Evolutionary conservation across 2,329 filamentous ascomycete species (phyloP).

Genomic region (Epichloe amarillans): DNA sequence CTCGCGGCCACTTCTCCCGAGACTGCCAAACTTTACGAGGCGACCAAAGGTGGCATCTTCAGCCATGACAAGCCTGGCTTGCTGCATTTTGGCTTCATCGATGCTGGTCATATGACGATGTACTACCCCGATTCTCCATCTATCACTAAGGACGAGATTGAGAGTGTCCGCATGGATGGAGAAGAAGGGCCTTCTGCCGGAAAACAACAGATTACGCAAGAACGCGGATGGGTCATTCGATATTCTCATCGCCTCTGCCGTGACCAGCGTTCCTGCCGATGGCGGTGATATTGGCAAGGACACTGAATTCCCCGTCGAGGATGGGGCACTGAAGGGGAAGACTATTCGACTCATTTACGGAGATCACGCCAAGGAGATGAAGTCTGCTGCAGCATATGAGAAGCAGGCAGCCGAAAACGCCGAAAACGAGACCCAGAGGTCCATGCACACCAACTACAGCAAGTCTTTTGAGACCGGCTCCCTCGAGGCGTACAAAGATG

Average conservation of each 20-base stretch:
- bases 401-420: constrained; percentile 55
- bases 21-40: constrained; percentile 50
- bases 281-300: constrained; percentile 59
- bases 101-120: constrained; percentile 63
- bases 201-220: constrained; percentile 68
- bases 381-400: constrained; percentile 50
- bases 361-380: constrained; percentile 61
- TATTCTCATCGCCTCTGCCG: constrained; percentile 59
- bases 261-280: constrained; percentile 41
- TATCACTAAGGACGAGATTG: constrained; percentile 65
- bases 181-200: constrained; percentile 55
- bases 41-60: constrained; percentile 60
- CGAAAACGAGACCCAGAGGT: constrained; percentile 60
- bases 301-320: constrained; percentile 44
- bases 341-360: constrained; percentile 61
- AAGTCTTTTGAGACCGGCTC: constrained; percentile 65
- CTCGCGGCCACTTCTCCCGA: constrained; percentile 48
- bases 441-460: constrained; percentile 62
- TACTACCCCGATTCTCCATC: constrained; percentile 67
- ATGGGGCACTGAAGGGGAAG: constrained; percentile 50
- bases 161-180: constrained; percentile 61
- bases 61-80: constrained; percentile 48
- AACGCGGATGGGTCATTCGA: constrained; percentile 50
- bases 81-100: constrained; percentile 65
- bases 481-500: constrained; percentile 65